phyloP scores from a whole-genome alignment of 2,329 filamentous ascomycete genomes.

The Epichloe gansuensis region DNA sequence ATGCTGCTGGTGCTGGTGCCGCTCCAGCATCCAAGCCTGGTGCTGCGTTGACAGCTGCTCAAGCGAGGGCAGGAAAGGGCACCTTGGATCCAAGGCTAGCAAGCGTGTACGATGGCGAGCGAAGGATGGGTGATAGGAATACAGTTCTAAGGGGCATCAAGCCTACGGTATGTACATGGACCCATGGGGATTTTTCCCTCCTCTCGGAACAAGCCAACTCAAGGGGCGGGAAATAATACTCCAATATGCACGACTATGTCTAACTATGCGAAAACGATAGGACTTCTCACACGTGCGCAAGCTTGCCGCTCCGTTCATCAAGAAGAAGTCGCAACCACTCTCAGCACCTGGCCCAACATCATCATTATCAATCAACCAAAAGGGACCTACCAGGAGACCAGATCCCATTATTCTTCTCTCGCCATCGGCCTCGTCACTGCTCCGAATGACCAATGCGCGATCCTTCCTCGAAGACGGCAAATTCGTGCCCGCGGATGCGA shows the following conservation, averaged over 20 bases:
- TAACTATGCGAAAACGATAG: slow-evolving; percentile 28
- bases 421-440: slow-evolving; percentile 83
- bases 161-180: slow-evolving; percentile 51
- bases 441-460: slow-evolving; percentile 92
- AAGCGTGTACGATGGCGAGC: slow-evolving; percentile 83
- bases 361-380: slow-evolving; percentile 41
- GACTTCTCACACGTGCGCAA: slow-evolving; percentile 93
- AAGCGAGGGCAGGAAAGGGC: slow-evolving; percentile 46
- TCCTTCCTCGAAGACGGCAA: slow-evolving; percentile 78
- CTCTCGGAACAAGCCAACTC: too few species aligned
- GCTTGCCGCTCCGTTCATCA: slow-evolving; percentile 64
- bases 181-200: too few species aligned
- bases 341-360: slow-evolving; percentile 28
- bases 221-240: too few species aligned
- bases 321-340: slow-evolving; percentile 37
- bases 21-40: slow-evolving; percentile 22
- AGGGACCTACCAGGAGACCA: slow-evolving; percentile 35
- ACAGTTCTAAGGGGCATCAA: slow-evolving; percentile 77
- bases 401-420: slow-evolving; percentile 95
- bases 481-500: slow-evolving; percentile 65
- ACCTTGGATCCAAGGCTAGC: slow-evolving; percentile 67
- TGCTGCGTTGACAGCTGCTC: slow-evolving; percentile 29
- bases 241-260: not conserved
- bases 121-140: slow-evolving; percentile 87
- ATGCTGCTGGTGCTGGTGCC: slow-evolving; percentile 25